Evolutionary conservation across 1,139 yeast species (phyloP).

Genomic region (Candida neerlandica): DNA sequence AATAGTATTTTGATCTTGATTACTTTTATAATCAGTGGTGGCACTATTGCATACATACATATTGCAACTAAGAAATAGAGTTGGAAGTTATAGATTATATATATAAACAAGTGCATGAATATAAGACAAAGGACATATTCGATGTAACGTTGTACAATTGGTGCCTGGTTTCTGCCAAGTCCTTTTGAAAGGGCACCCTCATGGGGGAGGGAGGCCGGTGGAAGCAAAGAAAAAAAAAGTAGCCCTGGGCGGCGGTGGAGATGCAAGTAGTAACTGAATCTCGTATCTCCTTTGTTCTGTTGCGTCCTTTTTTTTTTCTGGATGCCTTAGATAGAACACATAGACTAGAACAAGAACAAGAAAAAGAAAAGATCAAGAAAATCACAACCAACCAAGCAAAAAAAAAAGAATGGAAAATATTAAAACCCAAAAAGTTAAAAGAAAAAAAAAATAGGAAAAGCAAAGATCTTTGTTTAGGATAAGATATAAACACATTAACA

Average conservation of each 20-base stretch:
- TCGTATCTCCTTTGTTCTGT: not conserved
- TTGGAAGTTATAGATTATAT: not conserved
- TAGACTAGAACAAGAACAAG: no score
- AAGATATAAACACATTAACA: not conserved
- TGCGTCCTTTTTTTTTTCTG: no score
- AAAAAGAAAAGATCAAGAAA: no score
- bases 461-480: not conserved
- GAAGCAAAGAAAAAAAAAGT: not conserved
- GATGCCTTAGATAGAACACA: no score
- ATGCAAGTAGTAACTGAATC: not conserved
- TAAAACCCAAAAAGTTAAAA: not conserved
- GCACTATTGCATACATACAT: conserved; percentile 33
- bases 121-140: no score
- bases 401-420: not conserved
- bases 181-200: not conserved
- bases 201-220: not conserved
- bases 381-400: no score
- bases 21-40: conserved; percentile 34
- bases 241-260: no score
- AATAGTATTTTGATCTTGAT: conserved; percentile 30
- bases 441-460: not conserved
- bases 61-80: conserved; percentile 9
- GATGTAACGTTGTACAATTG: not conserved
- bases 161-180: not conserved
- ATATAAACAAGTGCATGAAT: not conserved